Percentiles rank a stretch among this genome's conserved stretches.
Evolutionary conservation across 495 filamentous ascomycete species (phyloP).

Genomic region (Hypomontagnella submonticulosa): DNA sequence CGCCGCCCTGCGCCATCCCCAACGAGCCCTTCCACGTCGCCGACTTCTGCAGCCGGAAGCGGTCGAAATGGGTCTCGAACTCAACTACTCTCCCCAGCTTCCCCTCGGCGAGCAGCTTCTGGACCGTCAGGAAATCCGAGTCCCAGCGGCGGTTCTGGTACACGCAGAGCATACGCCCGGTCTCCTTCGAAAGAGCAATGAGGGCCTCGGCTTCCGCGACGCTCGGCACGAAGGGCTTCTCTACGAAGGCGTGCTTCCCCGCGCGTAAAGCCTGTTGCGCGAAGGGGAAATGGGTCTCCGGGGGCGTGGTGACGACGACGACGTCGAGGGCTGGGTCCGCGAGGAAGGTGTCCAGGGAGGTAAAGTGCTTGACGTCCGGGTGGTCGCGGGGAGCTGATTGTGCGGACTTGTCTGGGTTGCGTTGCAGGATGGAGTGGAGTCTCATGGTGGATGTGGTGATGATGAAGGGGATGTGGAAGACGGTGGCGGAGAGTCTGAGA

Average conservation of each 20-base stretch:
- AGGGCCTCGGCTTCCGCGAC: conserved; percentile 76
- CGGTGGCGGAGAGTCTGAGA: conserved; percentile 78
- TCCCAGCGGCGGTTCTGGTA: conserved; percentile 93
- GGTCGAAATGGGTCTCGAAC: conserved; percentile 87
- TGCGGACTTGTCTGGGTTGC: conserved; percentile 52
- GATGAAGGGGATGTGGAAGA: conserved; percentile 93
- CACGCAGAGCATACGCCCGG: conserved; percentile 74
- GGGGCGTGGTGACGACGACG: conserved; percentile 79
- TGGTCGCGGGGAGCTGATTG: conserved; percentile 77
- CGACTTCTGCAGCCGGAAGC: conserved; percentile 70
- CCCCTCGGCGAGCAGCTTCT: conserved; percentile 65
- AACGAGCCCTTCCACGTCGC: conserved; percentile 76
- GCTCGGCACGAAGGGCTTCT: conserved; percentile 89
- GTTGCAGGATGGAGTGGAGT: conserved; percentile 83
- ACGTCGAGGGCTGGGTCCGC: conserved; percentile 74
- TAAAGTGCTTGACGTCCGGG: conserved; percentile 72
- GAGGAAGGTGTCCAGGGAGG: conserved; percentile 69
- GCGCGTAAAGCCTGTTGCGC: conserved; percentile 72
- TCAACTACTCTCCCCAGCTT: conserved; percentile 76
- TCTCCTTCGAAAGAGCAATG: conserved; percentile 69
- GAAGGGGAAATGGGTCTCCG: conserved; percentile 77
- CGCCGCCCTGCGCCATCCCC: conserved; percentile 70
- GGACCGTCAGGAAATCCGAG: conserved; percentile 83
- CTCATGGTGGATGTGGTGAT: conserved; percentile 69
- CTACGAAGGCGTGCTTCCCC: conserved; percentile 86